Conservation (phyloP, 169 alveolate genomes). For the Cryptosporidium ubiquitum region DNA sequence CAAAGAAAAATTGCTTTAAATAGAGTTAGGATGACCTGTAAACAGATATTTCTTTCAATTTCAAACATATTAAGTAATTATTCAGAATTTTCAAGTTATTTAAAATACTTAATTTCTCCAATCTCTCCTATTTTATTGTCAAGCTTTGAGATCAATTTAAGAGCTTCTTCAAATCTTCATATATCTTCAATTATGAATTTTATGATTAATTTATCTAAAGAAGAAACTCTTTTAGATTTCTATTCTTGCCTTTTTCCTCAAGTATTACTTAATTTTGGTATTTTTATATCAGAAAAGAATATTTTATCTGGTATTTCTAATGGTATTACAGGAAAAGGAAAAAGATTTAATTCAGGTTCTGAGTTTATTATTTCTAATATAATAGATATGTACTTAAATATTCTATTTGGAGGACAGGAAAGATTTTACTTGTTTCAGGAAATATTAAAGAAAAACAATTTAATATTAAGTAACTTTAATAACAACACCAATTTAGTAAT, state of each 20-base stretch:
- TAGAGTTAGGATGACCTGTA: neutral
- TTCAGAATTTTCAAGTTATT: neutral
- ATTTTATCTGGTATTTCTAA: neutral
- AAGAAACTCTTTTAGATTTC: neutral
- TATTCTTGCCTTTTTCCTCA: slow-evolving; percentile 21
- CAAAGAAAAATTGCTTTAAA: neutral
- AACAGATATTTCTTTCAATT: slow-evolving; percentile 1
- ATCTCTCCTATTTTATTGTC: neutral
- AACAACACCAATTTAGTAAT: neutral
- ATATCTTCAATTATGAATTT: slow-evolving; percentile 31
- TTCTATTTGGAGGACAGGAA: slow-evolving; percentile 48
- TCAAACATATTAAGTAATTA: slow-evolving; percentile 8
- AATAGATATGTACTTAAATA: slow-evolving; percentile 9
- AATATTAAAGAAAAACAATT: neutral
- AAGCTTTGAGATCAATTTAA: slow-evolving; percentile 8
- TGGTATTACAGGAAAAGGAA: neutral
- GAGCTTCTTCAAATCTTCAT: neutral
- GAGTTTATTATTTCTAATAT: slow-evolving; percentile 25
- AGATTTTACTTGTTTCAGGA: neutral
- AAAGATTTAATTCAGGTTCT: neutral
- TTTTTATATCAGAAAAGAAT: neutral
- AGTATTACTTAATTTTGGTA: neutral
- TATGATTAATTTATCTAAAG: neutral
- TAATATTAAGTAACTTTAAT: neutral
- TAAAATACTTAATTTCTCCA: slow-evolving; percentile 11